A percentile compares a stretch with the other conserved stretches of the same genome.
These are phyloP conservation scores for Exophiala alcalophila DNA, from an alignment of 2,329 filamentous ascomycete species.

Conservation along the genomic window DNA sequence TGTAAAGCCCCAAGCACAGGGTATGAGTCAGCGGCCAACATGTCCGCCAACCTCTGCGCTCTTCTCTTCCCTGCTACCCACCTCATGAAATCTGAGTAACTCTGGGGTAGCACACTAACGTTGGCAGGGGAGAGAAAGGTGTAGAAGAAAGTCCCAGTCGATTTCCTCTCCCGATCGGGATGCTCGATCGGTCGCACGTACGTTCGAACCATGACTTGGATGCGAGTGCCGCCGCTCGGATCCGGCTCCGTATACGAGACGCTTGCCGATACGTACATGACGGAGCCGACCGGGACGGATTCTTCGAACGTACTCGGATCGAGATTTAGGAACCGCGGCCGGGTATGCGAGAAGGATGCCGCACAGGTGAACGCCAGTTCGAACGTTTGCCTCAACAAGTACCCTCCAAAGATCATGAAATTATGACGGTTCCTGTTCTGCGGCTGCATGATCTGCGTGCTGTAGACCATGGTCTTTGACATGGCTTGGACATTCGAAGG, in stretches of 20 bases:
- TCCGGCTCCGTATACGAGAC: slow-evolving; percentile 68
- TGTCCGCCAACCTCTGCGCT: slow-evolving; percentile 52
- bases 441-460: slow-evolving; percentile 72
- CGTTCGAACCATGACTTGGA: slow-evolving; percentile 69
- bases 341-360: slow-evolving; percentile 65
- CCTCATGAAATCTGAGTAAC: slow-evolving; percentile 63
- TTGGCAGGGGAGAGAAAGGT: slow-evolving; percentile 66
- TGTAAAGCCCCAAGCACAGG: slow-evolving; percentile 17
- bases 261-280: slow-evolving; percentile 69
- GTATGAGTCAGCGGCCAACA: slow-evolving; percentile 31
- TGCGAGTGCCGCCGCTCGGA: slow-evolving; percentile 54
- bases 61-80: slow-evolving; percentile 60
- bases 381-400: slow-evolving; percentile 70
- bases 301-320: slow-evolving; percentile 74
- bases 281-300: slow-evolving; percentile 70
- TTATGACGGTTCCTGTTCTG: slow-evolving; percentile 68
- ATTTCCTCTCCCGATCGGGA: slow-evolving; percentile 54
- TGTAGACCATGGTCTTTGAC: slow-evolving; percentile 60
- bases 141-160: slow-evolving; percentile 74
- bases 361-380: slow-evolving; percentile 74
- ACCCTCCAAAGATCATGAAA: slow-evolving; percentile 72
- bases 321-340: slow-evolving; percentile 68
- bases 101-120: slow-evolving; percentile 63
- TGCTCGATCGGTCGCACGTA: slow-evolving; percentile 72
- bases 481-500: slow-evolving; percentile 61